Base-by-base conservation (phyloP, 1,284 basidiomycete genomes). In the Ceraceosorus bombacis region DNA sequence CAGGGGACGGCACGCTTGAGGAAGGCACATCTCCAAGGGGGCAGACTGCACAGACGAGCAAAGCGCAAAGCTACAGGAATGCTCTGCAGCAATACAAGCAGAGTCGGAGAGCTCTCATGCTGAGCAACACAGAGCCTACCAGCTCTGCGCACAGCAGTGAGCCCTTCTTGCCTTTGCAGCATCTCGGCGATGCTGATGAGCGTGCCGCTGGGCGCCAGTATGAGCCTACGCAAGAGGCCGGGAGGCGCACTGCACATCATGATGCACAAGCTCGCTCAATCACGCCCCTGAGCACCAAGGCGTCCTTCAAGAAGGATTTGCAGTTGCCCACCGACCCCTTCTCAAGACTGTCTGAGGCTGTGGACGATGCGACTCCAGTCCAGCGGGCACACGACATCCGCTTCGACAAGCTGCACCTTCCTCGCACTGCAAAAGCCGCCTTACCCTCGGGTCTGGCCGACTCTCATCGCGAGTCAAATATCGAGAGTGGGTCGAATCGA, bases 331-430 rank as follows among this genome's bases (percentile, higher is more conserved):
- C 1, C 43, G 43, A 46, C 15, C 43, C 43, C 10, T 46, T 10
- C 43, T 10, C 43, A 10, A 10, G 43, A 46, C 15, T 15, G 15
- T 10, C 43, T 10, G 43, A 46, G 43, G 43, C 43, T 46, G 43
- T 15, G 15, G 43, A 46, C 43, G 43, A 46, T 2, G 43, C 43
- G 43, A 15, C 43, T 46, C 43, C 43, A 46, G 43, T 46, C 10
- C 10, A 15, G 10, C 43, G 43, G 43, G 43, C 43, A 15, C 43
- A 46, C 43, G 43, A 46, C 43, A 15, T 46, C 10, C 43, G 9
- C 10, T 46, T 46, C 10, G 9, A 10, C 15, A 10, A 10, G 43
- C 43, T 63, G 41, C 41, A 59, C 0, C 60, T 55, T 27, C 52
- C 63, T 1, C 59, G 61, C 15, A n/a, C 12, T 2, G 27, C 27